Evolutionary conservation across 208 protist genomes (phyloP).

Genomic region (Leishmania tarentolae): DNA sequence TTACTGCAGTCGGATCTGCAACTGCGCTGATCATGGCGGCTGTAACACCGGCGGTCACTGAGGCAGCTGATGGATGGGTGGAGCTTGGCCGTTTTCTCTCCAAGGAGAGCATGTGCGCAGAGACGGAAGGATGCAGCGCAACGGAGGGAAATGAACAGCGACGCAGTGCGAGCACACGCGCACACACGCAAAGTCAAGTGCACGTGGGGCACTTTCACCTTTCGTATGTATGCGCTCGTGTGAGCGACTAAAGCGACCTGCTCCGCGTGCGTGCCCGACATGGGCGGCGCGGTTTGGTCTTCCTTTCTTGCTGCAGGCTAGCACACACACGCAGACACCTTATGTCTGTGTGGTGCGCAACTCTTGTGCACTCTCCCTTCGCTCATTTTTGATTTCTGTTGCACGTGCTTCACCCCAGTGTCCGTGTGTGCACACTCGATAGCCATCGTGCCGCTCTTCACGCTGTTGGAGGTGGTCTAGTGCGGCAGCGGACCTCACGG

Average conservation of each 20-base stretch:
- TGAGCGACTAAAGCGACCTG: neutral
- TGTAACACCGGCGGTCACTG: neutral
- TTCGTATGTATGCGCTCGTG: neutral
- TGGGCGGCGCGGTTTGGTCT: neutral
- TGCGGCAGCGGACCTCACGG: neutral
- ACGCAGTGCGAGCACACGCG: neutral
- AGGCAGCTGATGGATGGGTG: neutral
- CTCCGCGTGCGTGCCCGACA: neutral
- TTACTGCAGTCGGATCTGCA: neutral
- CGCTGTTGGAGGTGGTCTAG: neutral
- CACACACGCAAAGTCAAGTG: neutral
- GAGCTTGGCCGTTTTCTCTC: neutral
- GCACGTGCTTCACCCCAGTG: neutral
- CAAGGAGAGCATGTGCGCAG: slow-evolving; percentile 4
- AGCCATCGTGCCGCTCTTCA: neutral
- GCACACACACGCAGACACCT: slow-evolving; percentile 20
- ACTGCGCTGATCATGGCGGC: neutral
- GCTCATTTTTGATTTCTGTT: neutral
- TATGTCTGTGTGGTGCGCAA: neutral
- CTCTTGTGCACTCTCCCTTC: neutral
- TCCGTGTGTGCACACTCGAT: neutral
- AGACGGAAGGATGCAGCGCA: neutral
- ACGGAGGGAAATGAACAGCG: neutral
- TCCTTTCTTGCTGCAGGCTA: neutral
- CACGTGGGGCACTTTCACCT: neutral